A percentile compares a stretch with the other conserved stretches of the same genome.
Conservation (phyloP, 148 eudicot species). For the Selenicereus undatus region DNA sequence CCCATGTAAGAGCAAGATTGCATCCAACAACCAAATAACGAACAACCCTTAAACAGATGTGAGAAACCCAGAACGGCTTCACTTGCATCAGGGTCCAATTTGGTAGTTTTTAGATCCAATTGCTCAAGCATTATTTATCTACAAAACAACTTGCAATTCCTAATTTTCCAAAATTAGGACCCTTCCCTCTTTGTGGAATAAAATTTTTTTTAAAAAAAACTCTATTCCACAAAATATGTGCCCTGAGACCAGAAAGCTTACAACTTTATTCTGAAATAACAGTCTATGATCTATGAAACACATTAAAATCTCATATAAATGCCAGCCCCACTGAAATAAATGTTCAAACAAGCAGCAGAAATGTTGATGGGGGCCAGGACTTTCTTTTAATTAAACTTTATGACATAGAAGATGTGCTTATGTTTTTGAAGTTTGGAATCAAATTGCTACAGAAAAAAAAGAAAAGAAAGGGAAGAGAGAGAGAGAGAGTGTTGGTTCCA, state of each 20-base stretch:
- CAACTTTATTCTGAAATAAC: background rate
- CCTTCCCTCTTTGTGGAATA: background rate
- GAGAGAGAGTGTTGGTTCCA: background rate
- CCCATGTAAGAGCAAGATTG: background rate
- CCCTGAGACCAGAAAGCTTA: background rate
- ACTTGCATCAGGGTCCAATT: background rate
- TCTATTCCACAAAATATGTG: background rate
- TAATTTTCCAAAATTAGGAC: background rate
- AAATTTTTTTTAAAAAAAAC: too few species aligned
- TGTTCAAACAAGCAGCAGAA: background rate
- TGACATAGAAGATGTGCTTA: background rate
- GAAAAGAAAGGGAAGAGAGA: background rate
- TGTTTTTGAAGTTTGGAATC: background rate
- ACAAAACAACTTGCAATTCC: too few species aligned
- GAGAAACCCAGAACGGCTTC: background rate
- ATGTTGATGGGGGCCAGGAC: too few species aligned
- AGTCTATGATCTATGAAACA: background rate
- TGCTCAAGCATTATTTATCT: too few species aligned
- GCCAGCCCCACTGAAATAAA: conserved; percentile 15
- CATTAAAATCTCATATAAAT: conserved; percentile 11
- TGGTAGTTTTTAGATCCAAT: too few species aligned
- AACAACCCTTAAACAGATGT: background rate
- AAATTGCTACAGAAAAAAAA: background rate
- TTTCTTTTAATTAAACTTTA: too few species aligned
- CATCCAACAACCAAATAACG: conserved; percentile 12